Percentiles rank a stretch among this genome's conserved stretches.
Conservation (phyloP, 1,284 basidiomycete species). For the Porodaedalea pini region DNA sequence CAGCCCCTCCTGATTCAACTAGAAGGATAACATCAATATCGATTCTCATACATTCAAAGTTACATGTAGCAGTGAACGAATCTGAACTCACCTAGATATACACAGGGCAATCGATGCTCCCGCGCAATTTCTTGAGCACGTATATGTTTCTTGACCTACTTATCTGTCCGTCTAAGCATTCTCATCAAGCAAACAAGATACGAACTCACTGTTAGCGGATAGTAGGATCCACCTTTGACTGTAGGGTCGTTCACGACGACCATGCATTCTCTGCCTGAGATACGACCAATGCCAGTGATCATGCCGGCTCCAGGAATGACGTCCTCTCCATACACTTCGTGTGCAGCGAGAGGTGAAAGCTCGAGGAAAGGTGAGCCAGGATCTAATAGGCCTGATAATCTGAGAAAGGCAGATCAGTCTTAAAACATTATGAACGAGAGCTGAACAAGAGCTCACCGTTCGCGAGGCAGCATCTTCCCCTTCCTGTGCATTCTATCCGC, state of each 20-base stretch:
- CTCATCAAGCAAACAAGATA: neutral
- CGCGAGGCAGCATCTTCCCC: slow-evolving; percentile 84
- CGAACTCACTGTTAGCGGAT: slow-evolving; percentile 75
- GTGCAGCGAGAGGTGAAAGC: slow-evolving; percentile 80
- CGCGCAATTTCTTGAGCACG: slow-evolving; percentile 90
- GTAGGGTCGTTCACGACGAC: slow-evolving; percentile 92
- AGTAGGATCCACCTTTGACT: slow-evolving; percentile 91
- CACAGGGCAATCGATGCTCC: slow-evolving; percentile 87
- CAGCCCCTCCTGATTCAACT: slow-evolving; percentile 95
- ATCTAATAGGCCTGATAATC: slow-evolving; percentile 71
- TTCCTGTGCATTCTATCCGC: slow-evolving; percentile 73
- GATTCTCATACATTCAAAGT: neutral
- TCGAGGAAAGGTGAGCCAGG: slow-evolving; percentile 89
- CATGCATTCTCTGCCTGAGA: slow-evolving; percentile 83
- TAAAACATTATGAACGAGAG: neutral
- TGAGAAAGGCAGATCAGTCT: slow-evolving; percentile 25
- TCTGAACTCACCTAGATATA: slow-evolving; percentile 73
- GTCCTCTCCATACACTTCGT: slow-evolving; percentile 81
- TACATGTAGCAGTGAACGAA: neutral
- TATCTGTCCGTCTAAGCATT: slow-evolving; percentile 10
- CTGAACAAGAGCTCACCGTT: slow-evolving; percentile 54
- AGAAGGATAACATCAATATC: slow-evolving; percentile 9
- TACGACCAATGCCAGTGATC: slow-evolving; percentile 83
- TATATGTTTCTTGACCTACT: slow-evolving; percentile 89
- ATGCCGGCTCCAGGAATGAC: slow-evolving; percentile 86